Conservation (phyloP, 352 stramenopile genomes). For the Globisporangium ultimum region DNA sequence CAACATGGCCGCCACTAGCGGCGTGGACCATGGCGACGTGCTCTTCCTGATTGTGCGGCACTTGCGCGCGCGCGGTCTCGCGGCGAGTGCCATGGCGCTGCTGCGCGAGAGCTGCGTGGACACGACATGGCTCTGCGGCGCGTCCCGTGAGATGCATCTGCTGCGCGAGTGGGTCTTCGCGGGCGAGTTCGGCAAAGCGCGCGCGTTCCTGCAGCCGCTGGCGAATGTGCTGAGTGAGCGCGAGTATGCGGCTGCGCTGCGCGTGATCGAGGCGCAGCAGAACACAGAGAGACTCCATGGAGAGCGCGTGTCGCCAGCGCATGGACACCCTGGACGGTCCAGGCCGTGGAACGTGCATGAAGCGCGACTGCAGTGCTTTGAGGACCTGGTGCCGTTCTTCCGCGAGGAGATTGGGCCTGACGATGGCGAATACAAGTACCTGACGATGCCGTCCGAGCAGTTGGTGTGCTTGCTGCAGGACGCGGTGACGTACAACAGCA, state of each 20-base stretch:
- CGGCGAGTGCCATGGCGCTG: constrained; percentile 40
- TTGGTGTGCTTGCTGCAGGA: constrained; percentile 40
- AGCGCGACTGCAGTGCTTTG: constrained; percentile 44
- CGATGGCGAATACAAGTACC: constrained; percentile 49
- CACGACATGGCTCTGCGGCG: constrained; percentile 49
- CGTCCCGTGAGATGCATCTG: constrained; percentile 36
- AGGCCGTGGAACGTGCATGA: constrained; percentile 25
- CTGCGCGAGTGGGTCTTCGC: constrained; percentile 55
- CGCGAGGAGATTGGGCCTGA: constrained; percentile 29
- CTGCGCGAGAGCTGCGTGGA: constrained; percentile 56
- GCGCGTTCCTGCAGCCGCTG: constrained; percentile 39
- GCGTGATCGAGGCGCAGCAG: constrained; percentile 35
- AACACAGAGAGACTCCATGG: constrained; percentile 27
- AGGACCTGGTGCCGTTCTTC: constrained; percentile 39
- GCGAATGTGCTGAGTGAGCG: constrained; percentile 8
- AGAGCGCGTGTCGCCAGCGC: background rate
- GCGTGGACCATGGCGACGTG: constrained; percentile 20
- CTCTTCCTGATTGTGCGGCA: constrained; percentile 55
- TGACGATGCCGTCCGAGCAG: constrained; percentile 32
- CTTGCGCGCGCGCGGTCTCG: no score
- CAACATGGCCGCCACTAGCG: background rate
- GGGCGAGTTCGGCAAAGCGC: constrained; percentile 35
- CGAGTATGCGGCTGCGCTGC: constrained; percentile 15
- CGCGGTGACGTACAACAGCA: constrained; percentile 22
- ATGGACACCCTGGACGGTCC: constrained; percentile 3